Base-by-base conservation (phyloP, 306 rosid species). In the Cucumis cinereus region DNA sequence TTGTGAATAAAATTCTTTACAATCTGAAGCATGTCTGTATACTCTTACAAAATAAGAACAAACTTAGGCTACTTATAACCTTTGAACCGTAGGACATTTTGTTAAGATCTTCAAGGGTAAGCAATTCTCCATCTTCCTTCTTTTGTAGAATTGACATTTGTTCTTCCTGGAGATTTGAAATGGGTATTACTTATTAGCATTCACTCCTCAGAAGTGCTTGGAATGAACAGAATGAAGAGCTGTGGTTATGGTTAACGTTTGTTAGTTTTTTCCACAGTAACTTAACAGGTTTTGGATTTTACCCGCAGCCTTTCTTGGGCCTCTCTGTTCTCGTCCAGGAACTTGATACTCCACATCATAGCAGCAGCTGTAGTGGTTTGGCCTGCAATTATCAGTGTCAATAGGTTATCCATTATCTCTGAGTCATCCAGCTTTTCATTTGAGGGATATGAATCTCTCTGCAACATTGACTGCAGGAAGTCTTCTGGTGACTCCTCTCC, bases 271-370 rank as follows among this genome's bases (percentile, higher is more conserved):
- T 17, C 4, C 4, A 6, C 11, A 41, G 8, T 13, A 68, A 68
- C 35, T 68, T 68, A 5, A 67, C 74, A 33, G 20, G 49, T 11
- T 75, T 7, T 77, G 53, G 11, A 28, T 78, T 90, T 84, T 59
- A 87, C 96, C 88, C 96, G 83, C 69, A 90, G 89, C 71, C 52
- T 80, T 50, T 86, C 85, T 72, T 75, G 88, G 23, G 69, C 85
- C 68, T 88, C 91, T 81, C 49, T 84, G 84, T 86, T 90, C 23
- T 84, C 91, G 77, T 84, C 82, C 35, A 90, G 88, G 77, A 88
- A 87, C 84, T 88, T 90, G 58, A 88, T 89, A 83, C 91, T 86
- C 93, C 90, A 90, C 93, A 87, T 90, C 89, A 90, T 83, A 17
- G 93, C 90, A 61, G 96, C 91, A 19, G 93, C 89, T 19, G 93